Base-by-base conservation (phyloP, 2,329 filamentous ascomycete species). In the Penicillium sp. region DNA sequence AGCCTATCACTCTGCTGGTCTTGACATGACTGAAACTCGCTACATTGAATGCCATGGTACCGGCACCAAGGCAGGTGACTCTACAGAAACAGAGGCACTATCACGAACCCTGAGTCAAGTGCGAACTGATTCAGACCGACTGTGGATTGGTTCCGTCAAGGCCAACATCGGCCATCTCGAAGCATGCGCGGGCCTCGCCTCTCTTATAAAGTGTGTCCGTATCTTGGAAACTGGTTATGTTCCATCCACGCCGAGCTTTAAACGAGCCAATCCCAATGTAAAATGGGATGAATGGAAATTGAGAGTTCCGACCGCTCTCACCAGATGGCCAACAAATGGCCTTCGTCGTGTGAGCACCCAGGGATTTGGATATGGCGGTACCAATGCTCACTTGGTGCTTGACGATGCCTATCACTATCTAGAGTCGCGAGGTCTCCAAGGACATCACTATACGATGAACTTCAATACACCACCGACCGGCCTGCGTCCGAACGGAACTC, bases 161-260 rank as follows among this genome's bases (percentile, higher is more conserved):
- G 28, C 55, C 10, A 69, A 72, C 44, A 47, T 55, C 25, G 55
- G 61, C 25, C 62, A 58, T 48, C 50, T 52, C 5, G 62, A 64
- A 36, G 58, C 44, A 2, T 43, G 47, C n/a, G 53, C 51, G 24
- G 63, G 60, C 20, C 33, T 65, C 9, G 51, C 52, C 2, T 8
- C 11, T 6, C 14, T 44, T 4, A 48, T 46, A 4, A 46, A 44
- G 20, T 33, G 31, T n/a, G 31, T 33, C 31, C 11, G 31, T 10
- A 33, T 33, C 9, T n/a, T 33, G 31, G 31, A 33, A 33, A 33
- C 31, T 33, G 31, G 31, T n/a, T 13, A 13, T 11, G 13, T 33
- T 13, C 31, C 31, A 13, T n/a, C 31, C 31, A 33, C 31, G 11
- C 31, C 31, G 31, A 33, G 31, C 31, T 33, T 11, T n/a, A 33